Base-by-base conservation (phyloP, 495 filamentous ascomycete species). In the Aspergillus ostianus region DNA sequence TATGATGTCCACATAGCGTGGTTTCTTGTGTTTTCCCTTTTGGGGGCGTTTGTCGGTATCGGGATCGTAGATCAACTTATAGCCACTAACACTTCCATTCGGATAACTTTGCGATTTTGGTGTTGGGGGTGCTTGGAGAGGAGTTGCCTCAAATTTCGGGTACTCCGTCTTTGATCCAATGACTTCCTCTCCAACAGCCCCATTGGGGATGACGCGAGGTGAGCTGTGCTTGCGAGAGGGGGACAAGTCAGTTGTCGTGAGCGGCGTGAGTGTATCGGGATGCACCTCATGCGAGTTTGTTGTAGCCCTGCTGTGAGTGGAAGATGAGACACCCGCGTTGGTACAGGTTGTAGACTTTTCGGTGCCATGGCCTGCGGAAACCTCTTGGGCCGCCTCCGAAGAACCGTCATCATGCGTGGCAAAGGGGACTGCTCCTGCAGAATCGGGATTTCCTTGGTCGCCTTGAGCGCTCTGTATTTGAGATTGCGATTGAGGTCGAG, bases 161-260 rank as follows among this genome's bases (percentile, higher is more conserved):
- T 59, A 55, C 9, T 65, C 61, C 2, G n/a, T 26, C 63, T 68
- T 49, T 51, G 49, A 53, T 47, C 63, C 32, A 61, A 49, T 52
- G 41, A 47, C 51, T 45, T 36, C 49, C 17, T 67, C 62, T 21
- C 67, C 59, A 15, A 51, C 47, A 18, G 27, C 27, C n/a, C 75
- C 65, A 47, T 72, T 67, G 29, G 57, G 55, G 13, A 54, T 83
- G 20, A 67, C 58, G 23, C 72, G 74, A 5, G 72, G 69, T 50
- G 85, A 86, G 66, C 81, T 85, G 36, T 68, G 69, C 71, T 87
- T 85, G 66, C 74, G 75, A 47, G 85, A 82, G 32, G 88, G 84
- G n/a, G 92, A 92, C 30, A 88, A 91, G 63, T 90, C 91, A 65
- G 79, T 72, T 61, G 84, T 87, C 23, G 90, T 93, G 60, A 93